A percentile compares a stretch with the other conserved stretches of the same genome.
Evolutionary conservation across 139 green algal genomes (phyloP).

Genomic region (Micromonas commoda): DNA sequence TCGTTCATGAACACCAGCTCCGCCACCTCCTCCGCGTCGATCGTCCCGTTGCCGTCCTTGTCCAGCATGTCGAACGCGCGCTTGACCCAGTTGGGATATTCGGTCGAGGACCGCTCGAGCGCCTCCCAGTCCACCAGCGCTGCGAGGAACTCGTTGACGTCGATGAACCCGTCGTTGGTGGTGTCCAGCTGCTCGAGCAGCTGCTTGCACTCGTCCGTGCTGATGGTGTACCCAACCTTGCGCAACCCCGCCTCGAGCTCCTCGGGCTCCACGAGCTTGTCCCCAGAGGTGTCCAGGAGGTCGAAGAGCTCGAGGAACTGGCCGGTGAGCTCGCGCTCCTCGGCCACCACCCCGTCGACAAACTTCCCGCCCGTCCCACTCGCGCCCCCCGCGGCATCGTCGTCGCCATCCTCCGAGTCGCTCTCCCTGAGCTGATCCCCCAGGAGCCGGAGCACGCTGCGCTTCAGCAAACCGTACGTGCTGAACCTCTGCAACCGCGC

Average conservation of each 20-base stretch:
- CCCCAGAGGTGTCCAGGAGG: constrained; percentile 22
- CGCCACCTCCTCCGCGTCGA: constrained; percentile 35
- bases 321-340: background rate
- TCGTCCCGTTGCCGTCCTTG: constrained; percentile 25
- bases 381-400: background rate
- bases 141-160: constrained; percentile 27
- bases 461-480: constrained; percentile 34
- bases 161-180: constrained; percentile 14
- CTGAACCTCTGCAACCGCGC: constrained; percentile 33
- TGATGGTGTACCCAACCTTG: constrained; percentile 19
- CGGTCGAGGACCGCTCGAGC: constrained; percentile 13
- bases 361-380: background rate
- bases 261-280: constrained; percentile 22
- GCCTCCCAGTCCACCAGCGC: constrained; percentile 32
- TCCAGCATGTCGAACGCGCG: constrained; percentile 35
- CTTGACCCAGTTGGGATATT: constrained; percentile 16
- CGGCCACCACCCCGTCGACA: background rate
- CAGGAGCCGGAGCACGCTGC: constrained; percentile 27
- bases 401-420: background rate
- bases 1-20: constrained; percentile 13
- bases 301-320: constrained; percentile 21
- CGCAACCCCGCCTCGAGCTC: constrained; percentile 22
- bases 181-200: constrained; percentile 23
- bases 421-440: constrained; percentile 5
- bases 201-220: constrained; percentile 13